Conservation (phyloP, 1,139 yeast genomes). For the Candida mesenterica region DNA sequence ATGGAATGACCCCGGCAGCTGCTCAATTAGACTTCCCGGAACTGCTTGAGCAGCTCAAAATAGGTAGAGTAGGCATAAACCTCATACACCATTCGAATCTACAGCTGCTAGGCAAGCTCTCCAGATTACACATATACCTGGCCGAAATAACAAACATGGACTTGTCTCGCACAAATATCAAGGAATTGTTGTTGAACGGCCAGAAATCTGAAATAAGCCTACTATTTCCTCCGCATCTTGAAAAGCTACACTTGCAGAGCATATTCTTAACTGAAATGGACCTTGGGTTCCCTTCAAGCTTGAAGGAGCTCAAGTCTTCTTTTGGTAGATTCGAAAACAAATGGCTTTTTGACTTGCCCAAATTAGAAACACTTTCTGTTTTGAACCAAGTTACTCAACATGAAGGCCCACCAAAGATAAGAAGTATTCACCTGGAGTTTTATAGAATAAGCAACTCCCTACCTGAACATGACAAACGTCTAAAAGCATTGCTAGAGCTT, state of each 20-base stretch:
- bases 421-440: neutral
- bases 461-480: no score
- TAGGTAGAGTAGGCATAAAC: no score
- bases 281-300: neutral
- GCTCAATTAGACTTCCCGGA: no score
- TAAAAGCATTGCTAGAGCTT: neutral
- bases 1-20: neutral
- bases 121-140: no score
- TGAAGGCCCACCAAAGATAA: neutral
- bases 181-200: neutral
- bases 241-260: neutral
- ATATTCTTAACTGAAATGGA: neutral
- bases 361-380: neutral
- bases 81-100: no score
- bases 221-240: neutral
- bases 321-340: neutral
- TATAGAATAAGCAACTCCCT: no score
- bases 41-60: no score
- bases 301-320: neutral
- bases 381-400: neutral
- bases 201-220: neutral
- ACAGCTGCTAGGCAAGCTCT: no score
- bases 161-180: neutral
- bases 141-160: no score
- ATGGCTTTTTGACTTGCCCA: neutral